Conservation (phyloP, 164 flowering plant genomes). For the Warburgia ugandensis region DNA sequence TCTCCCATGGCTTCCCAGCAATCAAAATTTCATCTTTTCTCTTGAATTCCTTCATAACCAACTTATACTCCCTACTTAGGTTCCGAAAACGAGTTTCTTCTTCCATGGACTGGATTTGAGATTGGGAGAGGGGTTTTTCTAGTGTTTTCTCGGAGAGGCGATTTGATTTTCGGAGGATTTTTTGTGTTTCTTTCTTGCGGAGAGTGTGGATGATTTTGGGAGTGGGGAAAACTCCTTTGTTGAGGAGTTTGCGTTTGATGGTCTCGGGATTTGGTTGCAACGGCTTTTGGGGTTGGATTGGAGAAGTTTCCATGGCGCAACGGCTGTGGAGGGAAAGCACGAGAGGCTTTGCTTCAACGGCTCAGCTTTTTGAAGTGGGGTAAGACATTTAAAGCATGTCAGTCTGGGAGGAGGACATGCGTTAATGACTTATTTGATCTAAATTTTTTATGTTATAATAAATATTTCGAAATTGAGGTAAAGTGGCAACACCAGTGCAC, state of each 20-base stretch:
- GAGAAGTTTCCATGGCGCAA: conserved; percentile 68
- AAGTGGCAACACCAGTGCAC: no score
- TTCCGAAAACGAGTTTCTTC: conserved; percentile 47
- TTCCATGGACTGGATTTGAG: conserved; percentile 31
- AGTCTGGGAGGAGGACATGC: no score
- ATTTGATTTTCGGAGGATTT: conserved; percentile 44
- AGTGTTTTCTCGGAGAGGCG: conserved; percentile 21
- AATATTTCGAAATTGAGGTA: no score
- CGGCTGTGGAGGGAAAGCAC: conserved; percentile 6
- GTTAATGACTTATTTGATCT: no score
- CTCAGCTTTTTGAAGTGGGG: not conserved
- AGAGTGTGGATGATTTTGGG: conserved; percentile 82
- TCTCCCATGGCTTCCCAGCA: conserved; percentile 88
- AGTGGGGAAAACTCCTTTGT: conserved; percentile 57
- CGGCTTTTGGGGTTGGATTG: conserved; percentile 14
- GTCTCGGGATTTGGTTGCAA: conserved; percentile 36
- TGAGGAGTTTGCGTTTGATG: conserved; percentile 50
- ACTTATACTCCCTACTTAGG: conserved; percentile 45
- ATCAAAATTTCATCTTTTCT: conserved; percentile 13
- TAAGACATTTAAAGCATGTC: no score
- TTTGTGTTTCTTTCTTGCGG: conserved; percentile 74
- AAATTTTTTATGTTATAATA: no score
- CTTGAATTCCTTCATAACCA: conserved; percentile 23
- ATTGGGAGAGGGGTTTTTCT: conserved; percentile 30
- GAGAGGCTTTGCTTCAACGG: not conserved